Evolutionary conservation across 441 rosid species (phyloP).

Genomic region (Syzygium malaccense): DNA sequence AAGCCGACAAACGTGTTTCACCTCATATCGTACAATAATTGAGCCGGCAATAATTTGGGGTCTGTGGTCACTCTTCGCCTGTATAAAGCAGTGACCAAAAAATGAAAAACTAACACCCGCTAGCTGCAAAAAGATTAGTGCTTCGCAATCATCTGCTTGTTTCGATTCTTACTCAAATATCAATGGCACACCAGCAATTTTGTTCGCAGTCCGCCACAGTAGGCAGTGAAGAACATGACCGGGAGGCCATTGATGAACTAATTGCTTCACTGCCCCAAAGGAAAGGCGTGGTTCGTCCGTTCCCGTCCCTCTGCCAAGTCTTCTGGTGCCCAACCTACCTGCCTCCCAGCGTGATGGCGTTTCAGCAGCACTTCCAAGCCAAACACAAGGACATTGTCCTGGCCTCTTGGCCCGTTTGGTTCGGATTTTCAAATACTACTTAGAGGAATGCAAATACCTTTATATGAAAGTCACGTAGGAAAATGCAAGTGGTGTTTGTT

Average conservation of each 20-base stretch:
- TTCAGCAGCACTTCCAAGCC: background rate
- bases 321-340: background rate
- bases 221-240: background rate
- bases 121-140: background rate
- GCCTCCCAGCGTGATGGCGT: background rate
- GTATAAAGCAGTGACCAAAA: background rate
- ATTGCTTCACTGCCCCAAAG: background rate
- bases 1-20: background rate
- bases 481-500: too few relatives aligned
- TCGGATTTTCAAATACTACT: too few relatives aligned
- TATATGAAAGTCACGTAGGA: too few relatives aligned
- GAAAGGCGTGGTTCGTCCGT: background rate
- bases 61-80: background rate
- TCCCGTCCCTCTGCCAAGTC: background rate
- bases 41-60: background rate
- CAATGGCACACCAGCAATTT: background rate
- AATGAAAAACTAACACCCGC: background rate
- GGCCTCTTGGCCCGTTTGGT: too few relatives aligned
- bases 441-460: too few relatives aligned
- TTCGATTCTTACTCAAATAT: too few relatives aligned
- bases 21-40: background rate
- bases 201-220: background rate
- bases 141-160: background rate
- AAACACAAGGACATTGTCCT: background rate
- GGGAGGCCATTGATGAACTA: background rate